Conservation (phyloP, 176 grass and related monocot species). For the Ensete glaucum region DNA sequence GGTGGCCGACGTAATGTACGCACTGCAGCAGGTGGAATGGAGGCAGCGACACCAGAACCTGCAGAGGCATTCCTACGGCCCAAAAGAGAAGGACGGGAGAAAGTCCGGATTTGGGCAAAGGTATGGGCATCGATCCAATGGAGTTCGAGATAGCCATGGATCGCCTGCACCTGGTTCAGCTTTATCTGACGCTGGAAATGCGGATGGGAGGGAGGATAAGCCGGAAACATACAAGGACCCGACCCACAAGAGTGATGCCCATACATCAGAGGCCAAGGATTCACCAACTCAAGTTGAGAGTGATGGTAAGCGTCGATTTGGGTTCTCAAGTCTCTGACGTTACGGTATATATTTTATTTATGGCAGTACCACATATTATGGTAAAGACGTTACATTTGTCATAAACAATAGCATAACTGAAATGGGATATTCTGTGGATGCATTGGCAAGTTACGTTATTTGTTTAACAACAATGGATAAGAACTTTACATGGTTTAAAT, state of each 20-base stretch:
- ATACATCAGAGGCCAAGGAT: background rate
- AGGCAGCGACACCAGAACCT: constrained; percentile 29
- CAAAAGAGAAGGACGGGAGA: constrained; percentile 21
- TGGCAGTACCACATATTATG: too few species aligned
- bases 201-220: constrained; percentile 13
- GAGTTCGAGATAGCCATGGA: constrained; percentile 5
- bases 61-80: constrained; percentile 17
- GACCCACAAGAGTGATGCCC: background rate
- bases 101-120: constrained; percentile 25
- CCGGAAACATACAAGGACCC: background rate
- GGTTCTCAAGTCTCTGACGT: background rate
- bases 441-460: background rate
- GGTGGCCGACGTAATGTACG: constrained; percentile 44
- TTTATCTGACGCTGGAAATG: background rate
- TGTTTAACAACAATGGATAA: background rate
- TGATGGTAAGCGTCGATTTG: background rate
- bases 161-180: background rate
- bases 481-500: too few species aligned
- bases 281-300: background rate
- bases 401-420: background rate
- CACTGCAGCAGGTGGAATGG: constrained; percentile 68
- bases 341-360: too few species aligned
- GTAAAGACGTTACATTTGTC: background rate
- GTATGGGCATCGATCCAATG: constrained; percentile 21
- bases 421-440: background rate